Evolutionary conservation across 768 basidiomycete species (phyloP).

Genomic region (Podaxis pistillaris): DNA sequence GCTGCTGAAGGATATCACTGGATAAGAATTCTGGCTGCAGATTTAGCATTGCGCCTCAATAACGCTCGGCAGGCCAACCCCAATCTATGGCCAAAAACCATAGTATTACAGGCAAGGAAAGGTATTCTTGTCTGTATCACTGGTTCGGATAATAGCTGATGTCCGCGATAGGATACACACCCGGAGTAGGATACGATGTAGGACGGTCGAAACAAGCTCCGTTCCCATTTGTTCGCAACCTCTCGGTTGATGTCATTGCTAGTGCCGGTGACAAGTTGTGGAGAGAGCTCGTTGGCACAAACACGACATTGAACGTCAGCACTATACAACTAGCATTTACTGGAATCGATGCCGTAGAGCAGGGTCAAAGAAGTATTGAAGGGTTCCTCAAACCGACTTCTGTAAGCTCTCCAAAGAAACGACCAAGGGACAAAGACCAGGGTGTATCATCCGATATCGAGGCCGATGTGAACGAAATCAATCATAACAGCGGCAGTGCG

Average conservation of each 20-base stretch:
- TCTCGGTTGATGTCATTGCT: constrained; percentile 75
- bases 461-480: background rate
- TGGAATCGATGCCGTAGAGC: constrained; percentile 71
- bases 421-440: constrained; percentile 32
- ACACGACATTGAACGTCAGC: constrained; percentile 60
- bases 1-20: constrained; percentile 81
- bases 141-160: background rate
- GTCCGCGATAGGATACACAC: constrained; percentile 5
- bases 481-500: background rate
- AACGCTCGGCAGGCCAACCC: constrained; percentile 75
- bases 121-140: constrained; percentile 36
- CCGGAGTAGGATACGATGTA: constrained; percentile 54
- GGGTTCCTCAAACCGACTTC: constrained; percentile 65
- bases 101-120: constrained; percentile 77
- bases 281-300: constrained; percentile 77
- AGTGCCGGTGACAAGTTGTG: constrained; percentile 78
- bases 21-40: constrained; percentile 89
- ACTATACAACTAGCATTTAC: constrained; percentile 73
- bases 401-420: constrained; percentile 34
- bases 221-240: constrained; percentile 79
- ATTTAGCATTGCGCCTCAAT: constrained; percentile 79
- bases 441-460: background rate
- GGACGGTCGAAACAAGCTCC: constrained; percentile 79
- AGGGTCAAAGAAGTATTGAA: constrained; percentile 85
- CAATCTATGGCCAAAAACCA: constrained; percentile 88